Conservation (phyloP, 2,329 filamentous ascomycete species). For the Cytospora piceae region DNA sequence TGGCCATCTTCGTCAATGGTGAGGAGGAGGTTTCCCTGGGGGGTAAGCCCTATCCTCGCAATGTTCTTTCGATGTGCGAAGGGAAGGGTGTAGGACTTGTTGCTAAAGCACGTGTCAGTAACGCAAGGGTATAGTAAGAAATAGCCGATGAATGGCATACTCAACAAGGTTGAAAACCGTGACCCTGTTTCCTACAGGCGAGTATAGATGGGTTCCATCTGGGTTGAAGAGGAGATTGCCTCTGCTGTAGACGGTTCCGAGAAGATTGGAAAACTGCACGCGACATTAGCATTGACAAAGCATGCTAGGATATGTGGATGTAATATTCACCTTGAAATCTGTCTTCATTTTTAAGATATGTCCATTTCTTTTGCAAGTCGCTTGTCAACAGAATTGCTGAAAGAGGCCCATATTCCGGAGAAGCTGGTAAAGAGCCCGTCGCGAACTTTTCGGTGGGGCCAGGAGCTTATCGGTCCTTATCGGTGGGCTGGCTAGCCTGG, state of each 20-base stretch:
- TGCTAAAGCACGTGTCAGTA: conserved; percentile 52
- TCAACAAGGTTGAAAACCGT: conserved; percentile 96
- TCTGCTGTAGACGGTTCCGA: conserved; percentile 97
- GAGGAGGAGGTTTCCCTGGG: conserved; percentile 87
- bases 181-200: conserved; percentile 93
- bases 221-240: conserved; percentile 96
- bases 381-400: conserved; percentile 10
- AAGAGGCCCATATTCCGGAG: conserved; percentile 33
- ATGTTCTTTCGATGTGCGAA: conserved; percentile 97
- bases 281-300: background rate
- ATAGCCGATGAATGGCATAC: conserved; percentile 52
- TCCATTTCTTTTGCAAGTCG: conserved; percentile 36
- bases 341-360: conserved; percentile 82
- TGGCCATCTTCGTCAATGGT: conserved; percentile 93
- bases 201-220: conserved; percentile 93
- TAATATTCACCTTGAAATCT: conserved; percentile 80
- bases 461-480: conserved; percentile 8
- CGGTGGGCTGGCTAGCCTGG: background rate
- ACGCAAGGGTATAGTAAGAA: background rate
- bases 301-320: background rate
- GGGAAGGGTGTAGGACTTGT: conserved; percentile 83
- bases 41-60: conserved; percentile 81
- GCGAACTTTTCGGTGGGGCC: conserved; percentile 25
- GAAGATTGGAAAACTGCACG: conserved; percentile 88
- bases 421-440: conserved; percentile 29